phyloP scores from a whole-genome alignment of 176 grass and related monocot species.

The Carex myosuroides region DNA sequence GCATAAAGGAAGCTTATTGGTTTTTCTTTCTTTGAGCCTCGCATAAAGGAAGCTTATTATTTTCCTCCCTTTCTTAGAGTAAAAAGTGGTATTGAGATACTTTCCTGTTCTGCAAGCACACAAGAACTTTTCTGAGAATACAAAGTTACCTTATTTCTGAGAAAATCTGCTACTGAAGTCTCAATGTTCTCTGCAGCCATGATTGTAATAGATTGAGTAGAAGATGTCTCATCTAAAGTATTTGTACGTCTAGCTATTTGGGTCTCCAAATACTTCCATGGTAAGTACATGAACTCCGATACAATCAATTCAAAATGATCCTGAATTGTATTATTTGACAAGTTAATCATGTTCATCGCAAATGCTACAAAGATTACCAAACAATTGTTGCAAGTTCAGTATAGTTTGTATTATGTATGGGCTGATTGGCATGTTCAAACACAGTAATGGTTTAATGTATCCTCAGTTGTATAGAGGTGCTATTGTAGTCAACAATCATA shows the following conservation, averaged over 20 bases:
- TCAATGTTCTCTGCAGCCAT: slow-evolving; percentile 79
- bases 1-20: neutral
- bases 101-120: neutral
- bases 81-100: neutral
- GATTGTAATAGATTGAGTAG: slow-evolving; percentile 85
- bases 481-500: neutral
- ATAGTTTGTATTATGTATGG: neutral
- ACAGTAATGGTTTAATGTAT: neutral
- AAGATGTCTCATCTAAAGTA: slow-evolving; percentile 51
- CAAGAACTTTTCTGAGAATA: neutral
- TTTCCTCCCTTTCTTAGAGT: neutral
- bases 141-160: slow-evolving; percentile 54
- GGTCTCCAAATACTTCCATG: slow-evolving; percentile 83
- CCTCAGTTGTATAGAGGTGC: neutral
- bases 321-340: slow-evolving; percentile 29
- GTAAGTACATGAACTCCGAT: slow-evolving; percentile 86
- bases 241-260: slow-evolving; percentile 51
- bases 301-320: slow-evolving; percentile 89
- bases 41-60: neutral
- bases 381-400: neutral
- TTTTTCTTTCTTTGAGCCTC: neutral
- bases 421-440: neutral
- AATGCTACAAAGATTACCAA: neutral
- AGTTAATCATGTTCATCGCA: neutral
- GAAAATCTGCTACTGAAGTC: slow-evolving; percentile 43